A percentile compares a stretch with the other conserved stretches of the same genome.
Conservation (phyloP, 2,329 filamentous ascomycete species). For the Polytolypa hystricis region DNA sequence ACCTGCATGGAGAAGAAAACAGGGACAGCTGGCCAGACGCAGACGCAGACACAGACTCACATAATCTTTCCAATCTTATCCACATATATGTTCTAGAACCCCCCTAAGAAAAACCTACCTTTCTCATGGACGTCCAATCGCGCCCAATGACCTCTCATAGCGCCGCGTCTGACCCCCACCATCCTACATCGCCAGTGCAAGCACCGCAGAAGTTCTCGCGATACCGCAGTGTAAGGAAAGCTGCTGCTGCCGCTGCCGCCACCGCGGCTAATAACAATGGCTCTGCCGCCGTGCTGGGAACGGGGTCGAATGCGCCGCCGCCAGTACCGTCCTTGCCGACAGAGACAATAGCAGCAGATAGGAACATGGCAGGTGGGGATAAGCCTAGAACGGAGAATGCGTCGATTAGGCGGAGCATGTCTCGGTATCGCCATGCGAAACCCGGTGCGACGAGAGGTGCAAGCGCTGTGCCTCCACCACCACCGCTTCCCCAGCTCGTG, state of each 20-base stretch:
- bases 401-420: conserved; percentile 25
- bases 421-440: conserved; percentile 25
- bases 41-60: no score
- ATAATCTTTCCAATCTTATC: no score
- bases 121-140: no score
- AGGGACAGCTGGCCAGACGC: no score
- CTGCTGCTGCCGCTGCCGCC: conserved; percentile 20
- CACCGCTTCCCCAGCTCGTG: no score
- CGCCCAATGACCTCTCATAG: no score
- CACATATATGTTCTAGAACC: no score
- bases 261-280: no score
- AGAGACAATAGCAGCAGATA: no score
- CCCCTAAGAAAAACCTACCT: no score
- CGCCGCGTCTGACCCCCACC: conserved; percentile 1
- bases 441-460: conserved; percentile 8
- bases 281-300: background rate
- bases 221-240: conserved; percentile 47
- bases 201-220: conserved; percentile 41
- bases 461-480: conserved; percentile 9
- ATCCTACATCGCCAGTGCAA: conserved; percentile 4
- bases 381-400: conserved; percentile 15
- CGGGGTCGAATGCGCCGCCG: background rate
- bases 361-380: background rate
- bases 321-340: background rate
- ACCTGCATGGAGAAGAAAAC: no score